Evolutionary conservation across 805 yeast genomes (phyloP), one percentile per base, ranked within the genome.

Genomic region (Alloascoidea africana): DNA sequence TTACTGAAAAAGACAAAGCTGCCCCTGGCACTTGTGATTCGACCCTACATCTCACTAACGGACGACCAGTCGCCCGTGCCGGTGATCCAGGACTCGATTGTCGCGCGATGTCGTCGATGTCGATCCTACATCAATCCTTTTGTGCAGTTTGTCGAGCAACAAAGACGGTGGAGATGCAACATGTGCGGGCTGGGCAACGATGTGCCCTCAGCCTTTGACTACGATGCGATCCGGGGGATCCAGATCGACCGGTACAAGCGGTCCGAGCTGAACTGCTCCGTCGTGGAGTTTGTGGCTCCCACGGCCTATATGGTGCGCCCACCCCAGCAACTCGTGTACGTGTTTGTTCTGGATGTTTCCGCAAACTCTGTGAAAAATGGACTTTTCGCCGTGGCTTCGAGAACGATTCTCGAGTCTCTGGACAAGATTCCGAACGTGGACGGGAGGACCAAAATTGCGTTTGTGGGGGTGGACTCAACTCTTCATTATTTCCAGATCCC

Each of bases 21-120:
- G 51, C 99, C 99, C 15, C 71, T 91, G 42, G 96, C 95, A 0
- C 60, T 91, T 41, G 76, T 84, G 33, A 73, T 91, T 36, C 80
- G 93, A 56, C 99, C 99, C 14, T 91, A 85, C 59, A 70, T 70
- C 38, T 66, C 84, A n/a, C 68, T 91, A 48, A 75, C 70, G 37
- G 83, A 83, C 48, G 70, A 67, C 5, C 73, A 70, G 33, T 80
- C 71, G 45, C 69, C 75, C n/a, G 66, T 85, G 14, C 86, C 93
- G 1, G 73, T 82, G 18, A 79, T 83, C 33, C 62, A 66, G 27
- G 97, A 91, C 58, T 71, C 86, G n/a, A 56, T 74, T 33, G 80
- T 91, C 46, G 68, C 84, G 37, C 79, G 97, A 59, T 91, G 99
- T 66, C 85, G 96, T 53, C 84, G 98, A 55, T 91, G 98, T 66